Evolutionary conservation across 129 eudicot genomes (phyloP), one percentile per base, ranked within the genome.

Genomic region (Scalesia atractyloides): DNA sequence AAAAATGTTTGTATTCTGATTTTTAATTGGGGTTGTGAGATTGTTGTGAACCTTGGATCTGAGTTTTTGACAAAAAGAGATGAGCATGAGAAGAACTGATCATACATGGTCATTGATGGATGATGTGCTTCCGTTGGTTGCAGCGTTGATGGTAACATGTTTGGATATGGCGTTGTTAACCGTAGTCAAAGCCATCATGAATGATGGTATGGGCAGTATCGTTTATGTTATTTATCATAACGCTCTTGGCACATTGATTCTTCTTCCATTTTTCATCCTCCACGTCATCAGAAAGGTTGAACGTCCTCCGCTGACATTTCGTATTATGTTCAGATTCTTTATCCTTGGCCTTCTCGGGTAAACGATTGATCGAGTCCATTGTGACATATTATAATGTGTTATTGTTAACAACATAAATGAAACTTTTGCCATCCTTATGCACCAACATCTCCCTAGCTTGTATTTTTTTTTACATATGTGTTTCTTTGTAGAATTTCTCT

Each of bases 261-360:
- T 84, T 64, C 74, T 84, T 51, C 88, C 84, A n/a, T 73, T 75
- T 37, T 72, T 76, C 79, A 68, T 83, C 56, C 15, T 64, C 22
- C 74, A 51, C n/a, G 50, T 37, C 67, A n/a, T 64, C 59, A 84
- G 88, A 65, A 75, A 54, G 12, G 30, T 22, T 39, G 15, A 62
- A 3, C 75, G 68, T 43, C 88, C 79, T 62, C 64, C 79, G 0
- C 63, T 81, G 54, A 73, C 65, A 48, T 69, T 73, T 53, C 37
- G 66, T 37, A 70, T 81, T 67, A 73, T 84, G 9, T 69, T 14
- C 70, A 84, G 66, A 72, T 78, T 81, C 65, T 84, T 84, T 60
- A 48, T 73, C 33, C 85, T 84, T 57, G 83, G 83, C 54, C 76
- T 84, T 36, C n/a, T 84, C 4, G 85, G 88, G 88, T 84, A 77